Evolutionary conservation across 805 yeast species (phyloP), one percentile per base, ranked within the genome.

Genomic region (Candida nanaspora): DNA sequence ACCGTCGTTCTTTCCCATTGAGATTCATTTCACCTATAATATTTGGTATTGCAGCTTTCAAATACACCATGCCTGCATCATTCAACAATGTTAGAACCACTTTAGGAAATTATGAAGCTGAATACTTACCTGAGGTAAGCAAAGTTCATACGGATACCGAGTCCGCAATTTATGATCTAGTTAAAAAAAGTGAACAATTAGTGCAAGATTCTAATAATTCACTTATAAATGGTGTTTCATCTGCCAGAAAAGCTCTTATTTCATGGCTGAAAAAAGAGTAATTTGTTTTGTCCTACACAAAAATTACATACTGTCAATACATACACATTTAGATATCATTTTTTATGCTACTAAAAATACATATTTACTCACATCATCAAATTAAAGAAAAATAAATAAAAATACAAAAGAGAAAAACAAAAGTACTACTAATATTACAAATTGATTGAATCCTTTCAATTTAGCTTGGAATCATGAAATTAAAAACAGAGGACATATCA

Each of bases 401-500:
- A 28, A 28, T 28, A n/a, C 14, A 28, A 28, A 28, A 10, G 15
- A 23, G 11, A 23, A 14, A n/a, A 28, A 28, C 31, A 28, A n/a
- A 28, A 6, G 14, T 28, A 13, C n/a, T n/a, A n/a, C n/a, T n/a
- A n/a, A n/a, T n/a, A n/a, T n/a, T n/a, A n/a, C n/a, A n/a, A n/a
- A n/a, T n/a, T n/a, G n/a, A n/a, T n/a, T n/a, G n/a, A n/a, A n/a
- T n/a, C n/a, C n/a, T n/a, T n/a, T n/a, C n/a, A n/a, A n/a, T n/a
- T 22, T 21, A 21, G n/a, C 15, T 16, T 15, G 38, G n/a, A 6
- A 19, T 35, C 38, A 35, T 35, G 14, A 35, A 35, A 21, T 20
- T 56, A 60, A 89, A 89, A n/a, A 89, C 80, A 19, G 76, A 65
- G 8, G 80, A 79, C 85, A 91, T 80, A 56, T 86, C 85, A 38